These are phyloP conservation scores for Albugo laibachii DNA, from an alignment of 352 stramenopile species.

Conservation along the genomic window DNA sequence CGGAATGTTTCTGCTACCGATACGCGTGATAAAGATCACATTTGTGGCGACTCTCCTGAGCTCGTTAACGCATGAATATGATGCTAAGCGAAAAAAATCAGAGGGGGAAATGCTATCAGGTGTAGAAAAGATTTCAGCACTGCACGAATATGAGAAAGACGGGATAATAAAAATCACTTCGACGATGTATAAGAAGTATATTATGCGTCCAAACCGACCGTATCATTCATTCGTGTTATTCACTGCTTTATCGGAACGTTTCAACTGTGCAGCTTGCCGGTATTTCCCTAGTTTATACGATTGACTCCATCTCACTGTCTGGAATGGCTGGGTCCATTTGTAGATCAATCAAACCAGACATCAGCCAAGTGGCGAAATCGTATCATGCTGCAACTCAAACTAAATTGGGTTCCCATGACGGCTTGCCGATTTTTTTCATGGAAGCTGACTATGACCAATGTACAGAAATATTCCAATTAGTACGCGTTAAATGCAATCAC, in stretches of 20 bases:
- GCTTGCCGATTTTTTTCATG: conserved; percentile 53
- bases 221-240: conserved; percentile 69
- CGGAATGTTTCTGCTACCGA: no score
- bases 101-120: conserved; percentile 15
- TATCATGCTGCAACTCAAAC: conserved; percentile 40
- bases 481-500: background rate
- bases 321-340: background rate
- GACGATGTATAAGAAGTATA: conserved; percentile 35
- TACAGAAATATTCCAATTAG: background rate
- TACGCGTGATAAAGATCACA: no score
- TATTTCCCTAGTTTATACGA: conserved; percentile 12
- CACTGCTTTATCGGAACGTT: conserved; percentile 53
- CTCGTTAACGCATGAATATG: no score
- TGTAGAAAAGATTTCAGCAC: conserved; percentile 38
- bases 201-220: conserved; percentile 38
- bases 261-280: conserved; percentile 52
- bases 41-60: no score
- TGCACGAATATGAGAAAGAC: conserved; percentile 25
- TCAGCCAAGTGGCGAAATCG: conserved; percentile 34
- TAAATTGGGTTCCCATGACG: conserved; percentile 54
- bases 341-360: conserved; percentile 49
- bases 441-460: conserved; percentile 57
- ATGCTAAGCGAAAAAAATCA: background rate
- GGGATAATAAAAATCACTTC: conserved; percentile 34
- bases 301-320: background rate